Evolutionary conservation across 495 filamentous ascomycete species (phyloP), one percentile per base, ranked within the genome.

Genomic region (Annulohypoxylon moriforme): DNA sequence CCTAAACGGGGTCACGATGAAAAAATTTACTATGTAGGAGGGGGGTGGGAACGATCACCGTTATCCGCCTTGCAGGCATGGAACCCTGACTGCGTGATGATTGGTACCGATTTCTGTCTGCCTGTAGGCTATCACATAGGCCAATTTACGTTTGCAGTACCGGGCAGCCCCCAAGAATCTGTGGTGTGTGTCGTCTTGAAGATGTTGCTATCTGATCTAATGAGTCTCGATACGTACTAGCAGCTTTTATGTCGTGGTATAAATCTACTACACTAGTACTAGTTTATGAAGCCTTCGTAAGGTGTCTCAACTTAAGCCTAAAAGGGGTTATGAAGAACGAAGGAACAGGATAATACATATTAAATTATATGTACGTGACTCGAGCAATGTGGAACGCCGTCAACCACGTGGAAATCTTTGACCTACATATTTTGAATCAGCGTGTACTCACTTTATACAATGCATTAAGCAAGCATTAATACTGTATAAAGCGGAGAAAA

Each of bases 401-500:
- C 60, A 65, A 73, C 70, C 70, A 73, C 70, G 70, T 73, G 70
- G 62, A 62, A 53, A 27, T 46, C 11, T 27, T 38, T 58, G 18
- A 40, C 53, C n/a, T 57, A 57, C 33, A 40, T 58, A 58, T 38
- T 50, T 62, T 22, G 61, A 65, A 64, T 62, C 65, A 46, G 38
- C 50, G 9, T 27, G 22, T 60, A 55, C 46, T 42, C 47, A 34
- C 13, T 46, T 59, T 59, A 44, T 62, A 53, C 42, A 27, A 55
- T 59, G 58, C 59, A 72, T 72, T 20, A 52, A 71, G n/a, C 56
- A 60, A 38, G 64, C 59, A 72, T 64, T 72, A 36, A 42, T 60
- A 68, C 60, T 63, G 60, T 73, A 73, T 68, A 68, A 65, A 68
- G 65, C 64, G 70, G 70, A 73, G 70, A 68, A 65, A 50, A 46